A percentile compares a stretch with the other conserved stretches of the same genome.
Evolutionary conservation across 2,329 filamentous ascomycete species (phyloP).

Genomic region (Ilyonectria destructans): DNA sequence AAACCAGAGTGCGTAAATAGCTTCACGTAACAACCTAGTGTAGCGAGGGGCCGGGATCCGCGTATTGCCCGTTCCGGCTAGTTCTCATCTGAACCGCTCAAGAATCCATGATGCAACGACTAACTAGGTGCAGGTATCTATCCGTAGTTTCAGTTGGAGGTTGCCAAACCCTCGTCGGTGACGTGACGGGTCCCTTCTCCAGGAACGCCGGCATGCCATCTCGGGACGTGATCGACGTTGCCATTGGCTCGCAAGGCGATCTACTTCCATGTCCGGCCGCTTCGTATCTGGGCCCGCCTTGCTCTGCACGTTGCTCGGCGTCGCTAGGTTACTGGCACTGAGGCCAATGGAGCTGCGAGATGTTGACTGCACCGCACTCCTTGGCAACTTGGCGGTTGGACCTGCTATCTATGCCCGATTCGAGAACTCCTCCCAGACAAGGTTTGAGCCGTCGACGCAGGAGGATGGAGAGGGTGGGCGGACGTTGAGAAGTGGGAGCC

Average conservation of each 20-base stretch:
- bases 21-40: conserved; percentile 15
- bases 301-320: conserved; percentile 3
- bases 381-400: background rate
- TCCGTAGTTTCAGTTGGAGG: background rate
- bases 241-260: conserved; percentile 14
- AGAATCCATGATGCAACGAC: background rate
- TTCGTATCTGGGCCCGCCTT: conserved; percentile 16
- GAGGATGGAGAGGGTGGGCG: background rate
- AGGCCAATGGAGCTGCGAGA: conserved; percentile 14
- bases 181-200: conserved; percentile 17
- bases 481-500: conserved; percentile 19
- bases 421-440: conserved; percentile 31
- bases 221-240: conserved; percentile 42
- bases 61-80: background rate
- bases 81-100: background rate
- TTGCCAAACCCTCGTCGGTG: conserved; percentile 2
- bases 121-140: background rate
- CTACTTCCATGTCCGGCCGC: conserved; percentile 10
- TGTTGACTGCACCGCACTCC: background rate
- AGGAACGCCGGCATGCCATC: conserved; percentile 37
- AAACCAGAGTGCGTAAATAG: conserved; percentile 30
- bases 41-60: conserved; percentile 2
- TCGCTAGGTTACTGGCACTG: background rate
- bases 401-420: conserved; percentile 14
- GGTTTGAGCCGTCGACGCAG: conserved; percentile 21